phyloP scores from a whole-genome alignment of 2,329 filamentous ascomycete species.

The Thelonectria olida region DNA sequence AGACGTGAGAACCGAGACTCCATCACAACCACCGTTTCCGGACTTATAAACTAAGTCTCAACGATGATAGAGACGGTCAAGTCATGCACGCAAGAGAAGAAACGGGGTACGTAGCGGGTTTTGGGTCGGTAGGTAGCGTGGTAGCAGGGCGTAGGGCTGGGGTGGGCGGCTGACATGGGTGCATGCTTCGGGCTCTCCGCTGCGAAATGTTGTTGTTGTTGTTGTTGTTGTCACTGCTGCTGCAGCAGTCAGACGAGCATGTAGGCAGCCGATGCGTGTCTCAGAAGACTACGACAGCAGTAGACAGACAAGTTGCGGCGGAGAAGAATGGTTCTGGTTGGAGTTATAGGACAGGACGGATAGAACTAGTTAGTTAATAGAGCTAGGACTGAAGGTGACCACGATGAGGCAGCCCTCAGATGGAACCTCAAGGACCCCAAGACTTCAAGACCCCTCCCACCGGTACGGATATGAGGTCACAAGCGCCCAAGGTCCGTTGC shows the following conservation, averaged over 20 bases:
- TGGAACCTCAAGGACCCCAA: background rate
- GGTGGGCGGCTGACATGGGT: constrained; percentile 17
- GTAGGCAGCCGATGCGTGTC: background rate
- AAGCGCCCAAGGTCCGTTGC: background rate
- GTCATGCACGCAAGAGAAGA: no score
- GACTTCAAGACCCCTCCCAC: no score
- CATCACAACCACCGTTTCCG: background rate
- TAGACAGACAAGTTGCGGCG: no score
- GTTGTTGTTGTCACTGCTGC: background rate
- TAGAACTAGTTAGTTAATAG: no score
- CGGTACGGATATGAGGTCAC: constrained; percentile 22
- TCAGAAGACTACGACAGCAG: background rate
- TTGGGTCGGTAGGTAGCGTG: background rate
- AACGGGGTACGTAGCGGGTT: background rate
- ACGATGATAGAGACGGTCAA: no score
- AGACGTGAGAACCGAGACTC: background rate
- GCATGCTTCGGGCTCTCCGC: constrained; percentile 18
- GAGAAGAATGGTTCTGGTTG: no score
- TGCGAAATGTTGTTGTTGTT: background rate
- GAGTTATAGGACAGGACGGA: no score
- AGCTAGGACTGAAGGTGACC: background rate
- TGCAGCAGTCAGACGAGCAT: constrained; percentile 16
- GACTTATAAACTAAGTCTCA: no score
- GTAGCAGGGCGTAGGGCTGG: constrained; percentile 14
- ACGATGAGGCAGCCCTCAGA: no score